Conservation (phyloP, 441 rosid species). For the Iberis amara region DNA sequence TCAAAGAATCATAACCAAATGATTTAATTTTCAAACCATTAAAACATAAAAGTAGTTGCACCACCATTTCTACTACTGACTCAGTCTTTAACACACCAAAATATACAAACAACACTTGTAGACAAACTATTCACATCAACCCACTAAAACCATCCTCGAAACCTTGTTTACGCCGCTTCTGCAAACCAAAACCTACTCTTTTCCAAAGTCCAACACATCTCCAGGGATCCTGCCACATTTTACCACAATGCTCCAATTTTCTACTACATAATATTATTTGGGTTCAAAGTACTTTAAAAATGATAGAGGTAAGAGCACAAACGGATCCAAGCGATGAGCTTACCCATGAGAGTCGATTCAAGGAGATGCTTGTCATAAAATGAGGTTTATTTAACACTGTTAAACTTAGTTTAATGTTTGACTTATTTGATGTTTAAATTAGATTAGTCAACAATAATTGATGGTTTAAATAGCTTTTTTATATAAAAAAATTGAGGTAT, state of each 20-base stretch:
- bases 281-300: neutral
- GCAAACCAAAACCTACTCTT: neutral
- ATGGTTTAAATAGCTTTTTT: no score
- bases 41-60: constrained; percentile 10
- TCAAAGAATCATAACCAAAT: no score
- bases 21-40: no score
- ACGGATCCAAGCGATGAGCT: constrained; percentile 9
- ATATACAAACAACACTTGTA: constrained; percentile 16
- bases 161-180: neutral
- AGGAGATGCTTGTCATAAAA: constrained; percentile 55
- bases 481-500: no score
- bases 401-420: no score
- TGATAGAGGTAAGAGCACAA: neutral
- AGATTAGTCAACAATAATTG: no score
- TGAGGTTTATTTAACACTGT: no score
- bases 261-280: neutral
- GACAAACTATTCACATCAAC: constrained; percentile 13
- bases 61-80: constrained; percentile 5
- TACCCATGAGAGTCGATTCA: constrained; percentile 69
- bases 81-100: constrained; percentile 21
- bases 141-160: neutral
- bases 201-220: neutral
- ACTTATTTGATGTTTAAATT: no score
- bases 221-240: neutral
- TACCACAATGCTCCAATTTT: constrained; percentile 1